Base-by-base conservation (phyloP, 2,329 filamentous ascomycete species). In the Magnaporthiopsis rhizophila region DNA sequence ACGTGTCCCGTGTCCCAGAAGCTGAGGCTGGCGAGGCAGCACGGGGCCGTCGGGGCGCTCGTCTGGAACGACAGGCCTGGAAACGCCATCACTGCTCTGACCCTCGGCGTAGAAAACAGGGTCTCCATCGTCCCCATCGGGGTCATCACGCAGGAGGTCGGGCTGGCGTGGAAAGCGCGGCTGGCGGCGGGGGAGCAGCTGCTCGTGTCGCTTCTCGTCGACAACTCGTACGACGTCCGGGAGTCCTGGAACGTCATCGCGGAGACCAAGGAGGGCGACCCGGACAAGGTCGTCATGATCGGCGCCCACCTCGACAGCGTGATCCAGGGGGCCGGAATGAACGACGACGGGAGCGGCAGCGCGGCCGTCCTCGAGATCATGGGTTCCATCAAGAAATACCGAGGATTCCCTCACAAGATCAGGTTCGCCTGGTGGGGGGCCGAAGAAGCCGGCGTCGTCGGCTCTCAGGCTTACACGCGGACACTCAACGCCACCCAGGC, bases 41-140 rank as follows among this genome's bases (percentile, higher is more conserved):
- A 75, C 11, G 79, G 79, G 53, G 79, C 79, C 3, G 50, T 76
- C 2, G 79, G 73, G 53, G 78, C 81, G 0, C 73, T 90, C 32
- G 78, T 90, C 62, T 88, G 86, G 72, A 85, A 90, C 78, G 86
- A 89, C 67, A 77, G 74, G 72, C 34, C 73, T 73, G 82, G 80
- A 2, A 66, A 64, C 3, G 61, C 64, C 59, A 67, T 71, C 12
- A 71, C 80, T 7, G 74, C 74, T 56, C 83, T 81, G 26, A 86
- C 83, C 0, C 74, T 86, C 3, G 80, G 80, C 34, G 73, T 73
- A 2, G 69, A 69, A 5, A 71, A 68, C 59, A 67, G 69, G 58
- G 69, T 68, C 0, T 60, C 65, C 59, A 58, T 68, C 2, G 62
- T 70, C n/a, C 68, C 72, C 18, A 67, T 67, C 1, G 72, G 68